Evolutionary conservation across 2,329 filamentous ascomycete genomes (phyloP).

Genomic region (Aplosporella prunicola): DNA sequence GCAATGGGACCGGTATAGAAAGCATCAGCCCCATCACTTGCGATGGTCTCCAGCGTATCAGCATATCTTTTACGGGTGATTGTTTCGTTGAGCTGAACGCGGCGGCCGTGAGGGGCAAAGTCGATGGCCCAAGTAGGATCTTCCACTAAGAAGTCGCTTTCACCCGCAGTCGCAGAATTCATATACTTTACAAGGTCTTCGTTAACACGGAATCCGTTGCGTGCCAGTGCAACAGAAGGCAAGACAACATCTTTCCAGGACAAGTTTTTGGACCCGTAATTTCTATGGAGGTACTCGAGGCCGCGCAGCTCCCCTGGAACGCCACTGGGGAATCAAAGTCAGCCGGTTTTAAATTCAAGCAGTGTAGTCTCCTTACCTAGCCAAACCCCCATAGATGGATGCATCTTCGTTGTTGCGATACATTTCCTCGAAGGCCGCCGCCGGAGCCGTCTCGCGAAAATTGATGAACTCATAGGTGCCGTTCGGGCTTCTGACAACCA

Average conservation of each 20-base stretch:
- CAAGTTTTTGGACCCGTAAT: conserved; percentile 54
- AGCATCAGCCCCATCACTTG: conserved; percentile 58
- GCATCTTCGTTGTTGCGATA: conserved; percentile 59
- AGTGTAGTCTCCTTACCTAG: conserved; percentile 15
- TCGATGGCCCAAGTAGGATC: conserved; percentile 77
- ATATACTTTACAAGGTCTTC: conserved; percentile 70
- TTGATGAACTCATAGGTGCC: conserved; percentile 82
- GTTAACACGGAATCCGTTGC: conserved; percentile 50
- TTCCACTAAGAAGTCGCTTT: conserved; percentile 59
- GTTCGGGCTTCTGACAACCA: conserved; percentile 62
- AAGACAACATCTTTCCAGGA: conserved; percentile 54
- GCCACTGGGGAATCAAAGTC: conserved; percentile 33
- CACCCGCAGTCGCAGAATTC: conserved; percentile 38
- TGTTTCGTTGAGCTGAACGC: conserved; percentile 61
- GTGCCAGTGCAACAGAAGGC: conserved; percentile 64
- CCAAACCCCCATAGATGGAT: conserved; percentile 63
- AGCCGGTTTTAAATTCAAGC: not conserved
- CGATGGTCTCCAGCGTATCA: conserved; percentile 68
- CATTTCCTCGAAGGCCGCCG: conserved; percentile 76
- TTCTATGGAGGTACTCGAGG: conserved; percentile 65
- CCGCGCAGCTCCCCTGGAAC: conserved; percentile 71
- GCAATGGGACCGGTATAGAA: conserved; percentile 70
- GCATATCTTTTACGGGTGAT: conserved; percentile 78
- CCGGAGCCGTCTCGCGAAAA: conserved; percentile 81
- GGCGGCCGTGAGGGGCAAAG: conserved; percentile 73